Evolutionary conservation across 73 alveolate genomes (phyloP), one percentile per base, ranked within the genome.

Genomic region (Paraurostyla sp.): DNA sequence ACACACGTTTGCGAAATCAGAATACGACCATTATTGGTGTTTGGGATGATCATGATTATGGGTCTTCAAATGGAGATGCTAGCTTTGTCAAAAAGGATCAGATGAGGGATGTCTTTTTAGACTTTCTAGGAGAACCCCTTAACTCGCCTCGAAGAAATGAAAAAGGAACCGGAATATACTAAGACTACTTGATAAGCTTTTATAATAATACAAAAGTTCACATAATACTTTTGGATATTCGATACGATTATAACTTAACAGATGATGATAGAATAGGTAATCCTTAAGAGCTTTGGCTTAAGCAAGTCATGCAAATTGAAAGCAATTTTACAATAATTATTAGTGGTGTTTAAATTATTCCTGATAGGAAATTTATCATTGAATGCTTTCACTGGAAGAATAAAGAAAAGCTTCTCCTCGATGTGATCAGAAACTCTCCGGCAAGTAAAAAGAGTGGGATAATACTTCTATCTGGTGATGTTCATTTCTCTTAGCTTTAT

Each of bases 1-100:
- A 78, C 78, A 16, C 18, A 30, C 3, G 27, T 18, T 54, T 78
- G 4, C 9, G 69, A 40, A 27, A 2, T 4, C 7, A 51, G 7
- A 50, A 49, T 32, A 46, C 89, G 51, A 60, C 38, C 38, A 78
- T 93, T 0, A 25, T 90, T 35, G 97, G 97, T 16, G 90, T 91
- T 3, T 93, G 97, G 96, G 97, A 93, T 91, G 96, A 93, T 71
- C 95, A 93, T 59, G 96, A 92, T 76, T 92, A 87, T 56, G 93
- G 94, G 7, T 50, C 40, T 15, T 71, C 83, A 23, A 83, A 91
- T 92, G 95, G 95, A 60, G 84, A 83, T 41, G 43, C 35, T 50
- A 38, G 76, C 65, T 86, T 48, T 59, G 41, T 62, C 23, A 45
- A 63, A 1, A 87, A 92, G 36, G 75, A 78, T 42, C 22, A 50